These are phyloP conservation scores for Vitis rotundifolia DNA, from an alignment of 164 flowering plant species.

Conservation along the genomic window DNA sequence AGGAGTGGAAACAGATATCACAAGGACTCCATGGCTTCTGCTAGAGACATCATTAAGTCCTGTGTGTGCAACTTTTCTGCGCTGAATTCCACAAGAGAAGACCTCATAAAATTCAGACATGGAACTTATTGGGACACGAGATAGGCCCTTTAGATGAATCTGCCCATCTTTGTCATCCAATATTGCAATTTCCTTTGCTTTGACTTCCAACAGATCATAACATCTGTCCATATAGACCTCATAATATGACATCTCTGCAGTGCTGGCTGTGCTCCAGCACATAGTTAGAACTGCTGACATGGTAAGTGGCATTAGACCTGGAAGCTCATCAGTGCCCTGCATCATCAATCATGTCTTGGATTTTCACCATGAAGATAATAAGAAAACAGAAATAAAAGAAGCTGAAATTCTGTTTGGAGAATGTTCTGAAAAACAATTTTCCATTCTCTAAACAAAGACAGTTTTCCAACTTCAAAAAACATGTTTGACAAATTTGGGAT, in stretches of 20 bases:
- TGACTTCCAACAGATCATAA: constrained; percentile 73
- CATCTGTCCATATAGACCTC: constrained; percentile 93
- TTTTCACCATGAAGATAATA: background rate
- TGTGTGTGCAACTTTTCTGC: constrained; percentile 82
- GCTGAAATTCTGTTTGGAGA: too few relatives aligned
- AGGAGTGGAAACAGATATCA: constrained; percentile 56
- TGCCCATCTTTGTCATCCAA: constrained; percentile 79
- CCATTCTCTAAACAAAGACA: too few relatives aligned
- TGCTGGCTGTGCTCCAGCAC: constrained; percentile 48
- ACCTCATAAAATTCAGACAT: constrained; percentile 65
- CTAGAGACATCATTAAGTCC: constrained; percentile 93
- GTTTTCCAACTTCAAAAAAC: too few relatives aligned
- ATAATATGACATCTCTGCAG: constrained; percentile 72
- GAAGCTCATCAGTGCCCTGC: constrained; percentile 76
- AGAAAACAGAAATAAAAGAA: too few relatives aligned
- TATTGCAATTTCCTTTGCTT: constrained; percentile 65
- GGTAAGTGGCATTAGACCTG: constrained; percentile 79
- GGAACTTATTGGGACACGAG: constrained; percentile 61
- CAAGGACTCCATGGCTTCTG: constrained; percentile 92
- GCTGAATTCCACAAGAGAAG: constrained; percentile 58
- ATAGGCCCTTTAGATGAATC: constrained; percentile 78
- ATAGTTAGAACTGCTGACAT: constrained; percentile 63
- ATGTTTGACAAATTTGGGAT: too few relatives aligned
- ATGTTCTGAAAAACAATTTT: too few relatives aligned
- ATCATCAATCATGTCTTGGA: constrained; percentile 11